These are phyloP conservation scores for Eutrema japonicum DNA, from an alignment of 345 rosid species.

Conservation along the genomic window DNA sequence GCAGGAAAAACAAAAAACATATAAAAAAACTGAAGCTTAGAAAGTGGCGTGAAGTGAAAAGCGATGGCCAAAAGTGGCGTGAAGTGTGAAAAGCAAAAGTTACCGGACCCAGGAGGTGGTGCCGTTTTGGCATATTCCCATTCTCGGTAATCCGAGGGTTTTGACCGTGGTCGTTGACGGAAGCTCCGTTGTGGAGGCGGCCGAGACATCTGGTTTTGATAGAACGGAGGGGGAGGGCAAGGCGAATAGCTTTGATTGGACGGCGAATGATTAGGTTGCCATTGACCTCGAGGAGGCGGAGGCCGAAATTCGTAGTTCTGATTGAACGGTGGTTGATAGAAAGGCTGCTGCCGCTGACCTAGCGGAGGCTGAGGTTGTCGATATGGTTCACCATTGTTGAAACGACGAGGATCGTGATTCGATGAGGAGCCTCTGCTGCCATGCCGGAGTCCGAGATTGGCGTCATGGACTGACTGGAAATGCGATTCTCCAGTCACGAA, in stretches of 20 bases:
- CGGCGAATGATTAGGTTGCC: slow-evolving; percentile 41
- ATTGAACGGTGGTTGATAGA: slow-evolving; percentile 32
- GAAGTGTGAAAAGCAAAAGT: not conserved
- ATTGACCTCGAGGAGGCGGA: slow-evolving; percentile 38
- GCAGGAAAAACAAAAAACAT: slow-evolving; percentile 37
- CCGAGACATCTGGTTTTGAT: slow-evolving; percentile 51
- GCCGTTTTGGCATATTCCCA: slow-evolving; percentile 72
- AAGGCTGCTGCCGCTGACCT: not conserved
- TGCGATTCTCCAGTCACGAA: slow-evolving; percentile 55
- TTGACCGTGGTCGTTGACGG: slow-evolving; percentile 51
- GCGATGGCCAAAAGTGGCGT: not conserved
- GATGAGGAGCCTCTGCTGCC: slow-evolving; percentile 38
- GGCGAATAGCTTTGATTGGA: slow-evolving; percentile 36
- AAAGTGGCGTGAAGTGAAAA: not conserved
- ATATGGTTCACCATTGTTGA: not conserved
- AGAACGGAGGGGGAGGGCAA: slow-evolving; percentile 47
- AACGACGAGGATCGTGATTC: slow-evolving; percentile 30
- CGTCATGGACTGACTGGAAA: slow-evolving; percentile 52
- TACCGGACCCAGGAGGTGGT: slow-evolving; percentile 68
- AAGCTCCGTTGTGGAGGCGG: slow-evolving; percentile 51
- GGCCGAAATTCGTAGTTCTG: slow-evolving; percentile 29
- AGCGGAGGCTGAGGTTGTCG: too few species aligned
- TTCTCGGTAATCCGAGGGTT: slow-evolving; percentile 67
- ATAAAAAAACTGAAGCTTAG: not conserved
- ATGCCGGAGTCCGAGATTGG: slow-evolving; percentile 50